Conservation (phyloP, 441 rosid species). For the Macaranga tanarius region DNA sequence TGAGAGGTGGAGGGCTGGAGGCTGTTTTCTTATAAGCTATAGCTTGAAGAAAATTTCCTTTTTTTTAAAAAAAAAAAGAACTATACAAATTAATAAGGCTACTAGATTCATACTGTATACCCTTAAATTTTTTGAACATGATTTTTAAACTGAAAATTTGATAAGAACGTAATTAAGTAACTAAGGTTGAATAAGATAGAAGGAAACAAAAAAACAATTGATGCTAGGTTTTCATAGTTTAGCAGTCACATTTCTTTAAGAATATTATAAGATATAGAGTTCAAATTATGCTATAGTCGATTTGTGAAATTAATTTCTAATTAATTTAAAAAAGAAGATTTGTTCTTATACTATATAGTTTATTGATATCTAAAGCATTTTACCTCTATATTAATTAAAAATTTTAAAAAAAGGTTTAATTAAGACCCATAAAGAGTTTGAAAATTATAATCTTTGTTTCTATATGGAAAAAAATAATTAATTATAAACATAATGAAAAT, state of each 20-base stretch:
- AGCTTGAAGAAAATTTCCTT: no score
- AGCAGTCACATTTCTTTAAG: no score
- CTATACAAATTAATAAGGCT: background rate
- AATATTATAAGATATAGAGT: no score
- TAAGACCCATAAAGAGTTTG: background rate
- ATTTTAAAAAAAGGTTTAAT: no score
- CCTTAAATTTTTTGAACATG: background rate
- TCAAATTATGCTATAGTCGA: no score
- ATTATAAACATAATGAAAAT: conserved; percentile 5
- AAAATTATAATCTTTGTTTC: background rate
- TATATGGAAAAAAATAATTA: background rate
- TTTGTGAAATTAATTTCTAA: no score
- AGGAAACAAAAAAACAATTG: background rate
- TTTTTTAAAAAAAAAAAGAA: background rate
- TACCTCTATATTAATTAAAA: no score
- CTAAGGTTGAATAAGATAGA: no score
- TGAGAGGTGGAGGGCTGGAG: conserved; percentile 11
- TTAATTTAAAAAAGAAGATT: no score
- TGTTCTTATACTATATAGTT: no score
- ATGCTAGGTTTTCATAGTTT: background rate
- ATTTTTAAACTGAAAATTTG: background rate
- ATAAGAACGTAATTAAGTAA: background rate
- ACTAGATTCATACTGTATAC: background rate
- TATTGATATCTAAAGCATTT: no score
- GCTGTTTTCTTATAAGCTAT: conserved; percentile 1